Evolutionary conservation across 2,329 filamentous ascomycete species (phyloP).

Genomic region (Cladosporium oxysporum): DNA sequence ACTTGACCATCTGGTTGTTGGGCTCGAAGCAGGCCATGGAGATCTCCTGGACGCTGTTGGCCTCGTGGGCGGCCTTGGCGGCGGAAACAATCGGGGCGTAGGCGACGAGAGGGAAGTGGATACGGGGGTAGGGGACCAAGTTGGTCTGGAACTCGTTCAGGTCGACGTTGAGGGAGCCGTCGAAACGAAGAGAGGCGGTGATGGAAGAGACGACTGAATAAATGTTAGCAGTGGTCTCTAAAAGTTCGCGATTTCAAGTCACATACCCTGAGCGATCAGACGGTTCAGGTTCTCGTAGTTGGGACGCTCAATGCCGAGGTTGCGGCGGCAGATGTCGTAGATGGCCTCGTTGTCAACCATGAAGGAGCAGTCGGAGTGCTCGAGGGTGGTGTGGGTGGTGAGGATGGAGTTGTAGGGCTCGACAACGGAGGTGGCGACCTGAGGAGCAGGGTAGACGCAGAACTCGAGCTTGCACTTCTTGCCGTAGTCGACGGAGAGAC

Average conservation of each 20-base stretch:
- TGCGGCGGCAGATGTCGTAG: constrained; percentile 98
- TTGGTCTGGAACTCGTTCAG: constrained; percentile 99
- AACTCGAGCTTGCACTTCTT: constrained; percentile 99
- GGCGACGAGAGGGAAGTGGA: constrained; percentile 97
- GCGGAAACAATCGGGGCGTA: constrained; percentile 94
- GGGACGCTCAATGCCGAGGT: constrained; percentile 94
- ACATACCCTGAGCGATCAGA: constrained; percentile 76
- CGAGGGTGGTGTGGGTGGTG: constrained; percentile 96
- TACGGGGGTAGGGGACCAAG: constrained; percentile 96
- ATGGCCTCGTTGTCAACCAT: constrained; percentile 99
- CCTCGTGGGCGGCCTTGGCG: constrained; percentile 94
- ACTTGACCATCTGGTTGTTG: constrained; percentile 99
- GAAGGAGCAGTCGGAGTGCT: constrained; percentile 99
- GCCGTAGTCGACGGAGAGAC: constrained; percentile 97
- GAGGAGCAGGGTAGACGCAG: constrained; percentile 96
- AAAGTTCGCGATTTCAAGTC: constrained; percentile 53
- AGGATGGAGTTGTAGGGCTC: constrained; percentile 99
- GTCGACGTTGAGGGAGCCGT: constrained; percentile 98
- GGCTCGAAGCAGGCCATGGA: constrained; percentile 99
- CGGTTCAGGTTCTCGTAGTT: constrained; percentile 99
- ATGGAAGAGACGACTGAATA: constrained; percentile 88
- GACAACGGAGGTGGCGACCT: constrained; percentile 95
- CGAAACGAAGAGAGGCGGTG: constrained; percentile 96
- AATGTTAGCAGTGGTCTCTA: constrained; percentile 10
- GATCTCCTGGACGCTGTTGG: constrained; percentile 98